Evolutionary conservation across 306 rosid species (phyloP), one percentile per base, ranked within the genome.

Genomic region (Trifolium subterraneum): DNA sequence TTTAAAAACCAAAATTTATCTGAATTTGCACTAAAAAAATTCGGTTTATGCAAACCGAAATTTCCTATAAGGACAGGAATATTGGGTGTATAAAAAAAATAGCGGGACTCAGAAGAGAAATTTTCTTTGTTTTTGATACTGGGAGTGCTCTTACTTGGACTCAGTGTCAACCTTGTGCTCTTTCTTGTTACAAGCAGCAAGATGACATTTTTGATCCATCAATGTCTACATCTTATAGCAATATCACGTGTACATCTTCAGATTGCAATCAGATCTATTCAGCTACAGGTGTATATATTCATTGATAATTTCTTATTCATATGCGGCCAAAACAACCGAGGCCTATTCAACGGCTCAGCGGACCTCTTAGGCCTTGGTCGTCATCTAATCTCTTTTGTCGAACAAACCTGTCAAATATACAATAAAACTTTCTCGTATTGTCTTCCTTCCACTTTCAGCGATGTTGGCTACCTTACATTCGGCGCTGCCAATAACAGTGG

Each of bases 361-460:
- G 96, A 97, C 0, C 73, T 90, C 13, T 54, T 93, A 5, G 97
- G 98, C 68, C 95, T 93, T 3, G 98, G 90, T 63, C 88, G 96
- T 18, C 78, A 81, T 80, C 80, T 73, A 0, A 76, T 88, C 73
- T 93, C 98, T 54, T 8, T 93, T 5, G 80, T 93, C 64, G 79
- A 87, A 64, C 98, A 90, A 51, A 89, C 92, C 0, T 81, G 90
- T 13, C 3, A 42, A 3, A 86, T 82, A 25, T 93, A 87, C 71
- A 9, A 69, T 2, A 83, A 80, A 22, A 8, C 64, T 27, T 90
- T 93, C 82, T 86, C 97, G 31, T 93, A 93, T 65, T 93, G 97
- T 50, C 86, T 93, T 1, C 98, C 97, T 0, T 68, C 88, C 47
- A 82, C 83, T 19, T 4, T 89, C 5, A 86, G 92, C 73, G 25